Base-by-base conservation (phyloP, 2,329 filamentous ascomycete species). In the Hypoxylon sp. region DNA sequence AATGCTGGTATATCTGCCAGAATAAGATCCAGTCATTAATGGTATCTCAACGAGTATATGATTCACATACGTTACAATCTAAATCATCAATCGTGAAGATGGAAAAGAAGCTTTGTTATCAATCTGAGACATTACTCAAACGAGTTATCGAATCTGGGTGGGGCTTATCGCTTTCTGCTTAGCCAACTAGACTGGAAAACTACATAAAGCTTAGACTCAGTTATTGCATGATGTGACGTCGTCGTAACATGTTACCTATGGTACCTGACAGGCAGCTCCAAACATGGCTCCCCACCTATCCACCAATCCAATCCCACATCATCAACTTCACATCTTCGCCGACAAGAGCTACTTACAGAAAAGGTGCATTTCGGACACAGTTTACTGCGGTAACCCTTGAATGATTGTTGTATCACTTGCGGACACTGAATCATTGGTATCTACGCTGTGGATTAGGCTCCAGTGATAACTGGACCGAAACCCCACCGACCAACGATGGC, bases 401-500 rank as follows among this genome's bases (percentile, higher is more conserved):
- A 41, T 11, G 25, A 46, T 43, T 21, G 30, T 49, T 11, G 3
- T 49, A 58, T 17, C 10, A 34, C 56, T 45, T 23, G 6, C 51
- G 59, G 17, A 34, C 34, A 55, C 49, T 55, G 7, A 45, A 57
- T 50, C 28, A 28, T n/a, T 25, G 17, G 21, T 11, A 57, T 43
- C 28, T 36, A 19, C 65, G 63, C 38, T 19, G 45, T 32, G 45
- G 19, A 64, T 58, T 32, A 68, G 58, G 49, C 46, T 58, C 45
- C 50, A 36, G 57, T 28, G 56, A 49, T 28, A 41, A 46, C 57
- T 25, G 21, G 43, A 57, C 61, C 43, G 43, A 48, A 49, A 63
- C 68, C 66, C 70, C 62, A 67, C 65, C 36, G 45, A 67, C 65
- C 36, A 41, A 67, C 66, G n/a, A 83, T 83, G 82, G 80, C 83